Base-by-base conservation (phyloP, 352 stramenopile genomes). In the Phytophthora europaea region DNA sequence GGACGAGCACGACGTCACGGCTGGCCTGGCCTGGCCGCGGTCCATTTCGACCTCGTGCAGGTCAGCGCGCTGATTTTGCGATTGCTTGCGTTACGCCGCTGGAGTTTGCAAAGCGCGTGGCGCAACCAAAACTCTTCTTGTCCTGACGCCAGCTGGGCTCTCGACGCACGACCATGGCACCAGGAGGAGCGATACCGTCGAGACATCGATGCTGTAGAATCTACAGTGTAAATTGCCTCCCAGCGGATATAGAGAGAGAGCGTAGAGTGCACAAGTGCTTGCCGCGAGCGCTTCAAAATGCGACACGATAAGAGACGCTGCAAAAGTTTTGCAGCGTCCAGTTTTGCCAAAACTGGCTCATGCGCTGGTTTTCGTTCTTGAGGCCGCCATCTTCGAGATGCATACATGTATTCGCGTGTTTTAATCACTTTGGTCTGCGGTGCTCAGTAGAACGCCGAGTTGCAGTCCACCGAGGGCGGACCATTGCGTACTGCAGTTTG, bases 291-390 rank as follows among this genome's bases (percentile, higher is more conserved):
- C 48, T 60, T 31, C 22, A 26, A 56, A 52, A 22, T 71, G 65
- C 47, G 65, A 72, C 65, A 72, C 33, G 55, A 71, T 71, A 33
- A 52, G 54, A 66, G 64, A 71, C 64, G 33, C 16, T 70, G 26
- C 64, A 65, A n/a, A n/a, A n/a, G n/a, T n/a, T n/a, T n/a, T n/a
- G n/a, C n/a, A n/a, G n/a, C n/a, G n/a, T n/a, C n/a, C n/a, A n/a
- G n/a, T n/a, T n/a, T n/a, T n/a, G n/a, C n/a, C n/a, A n/a, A 47
- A 65, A 57, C 59, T 57, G 45, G 59, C 45, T 58, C 43, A 56
- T 48, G 47, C 47, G 2, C n/a, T 65, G 45, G 28, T 48, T 57
- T 56, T 65, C 23, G 50, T 58, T 56, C 28, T 65, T 57, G 45
- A 53, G 57, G 36, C 36, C 43, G 20, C 9, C 10, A 23, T 33